Evolutionary conservation across 768 basidiomycete species (phyloP).

Genomic region (Podaxis sp.): DNA sequence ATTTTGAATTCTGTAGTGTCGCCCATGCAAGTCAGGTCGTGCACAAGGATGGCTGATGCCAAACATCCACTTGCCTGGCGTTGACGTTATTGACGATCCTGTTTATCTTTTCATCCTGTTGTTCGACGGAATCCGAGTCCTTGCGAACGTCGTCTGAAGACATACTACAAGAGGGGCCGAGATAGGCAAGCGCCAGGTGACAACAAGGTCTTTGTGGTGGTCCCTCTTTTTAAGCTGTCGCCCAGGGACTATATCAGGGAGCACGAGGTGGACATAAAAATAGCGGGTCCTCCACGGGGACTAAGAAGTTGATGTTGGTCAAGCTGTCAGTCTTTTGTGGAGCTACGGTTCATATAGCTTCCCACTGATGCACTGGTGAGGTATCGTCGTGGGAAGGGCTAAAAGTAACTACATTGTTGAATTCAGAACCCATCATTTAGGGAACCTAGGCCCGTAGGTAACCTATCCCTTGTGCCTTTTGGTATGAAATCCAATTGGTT

Average conservation of each 20-base stretch:
- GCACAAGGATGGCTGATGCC: background rate
- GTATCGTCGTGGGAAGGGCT: constrained; percentile 3
- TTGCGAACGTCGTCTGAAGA: constrained; percentile 8
- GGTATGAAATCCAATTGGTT: too few species aligned
- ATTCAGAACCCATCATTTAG: background rate
- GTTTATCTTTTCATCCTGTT: constrained; percentile 5
- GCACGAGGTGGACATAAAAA: background rate
- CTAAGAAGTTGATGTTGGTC: background rate
- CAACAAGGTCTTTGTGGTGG: background rate
- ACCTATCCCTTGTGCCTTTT: too few species aligned
- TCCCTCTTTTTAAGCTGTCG: constrained; percentile 6
- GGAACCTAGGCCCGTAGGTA: too few species aligned
- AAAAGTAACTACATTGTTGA: background rate
- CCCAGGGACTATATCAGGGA: background rate
- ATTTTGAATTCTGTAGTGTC: constrained; percentile 32
- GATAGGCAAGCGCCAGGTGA: background rate
- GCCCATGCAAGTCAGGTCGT: background rate
- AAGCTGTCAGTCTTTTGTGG: background rate
- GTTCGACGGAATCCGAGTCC: constrained; percentile 2
- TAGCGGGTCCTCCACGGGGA: background rate
- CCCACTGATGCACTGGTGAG: background rate
- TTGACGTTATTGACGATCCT: constrained; percentile 19
- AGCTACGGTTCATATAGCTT: constrained; percentile 4
- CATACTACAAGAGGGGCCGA: background rate
- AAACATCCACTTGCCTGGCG: constrained; percentile 12